Evolutionary conservation across 768 basidiomycete genomes (phyloP).

Genomic region (Mycena pura): DNA sequence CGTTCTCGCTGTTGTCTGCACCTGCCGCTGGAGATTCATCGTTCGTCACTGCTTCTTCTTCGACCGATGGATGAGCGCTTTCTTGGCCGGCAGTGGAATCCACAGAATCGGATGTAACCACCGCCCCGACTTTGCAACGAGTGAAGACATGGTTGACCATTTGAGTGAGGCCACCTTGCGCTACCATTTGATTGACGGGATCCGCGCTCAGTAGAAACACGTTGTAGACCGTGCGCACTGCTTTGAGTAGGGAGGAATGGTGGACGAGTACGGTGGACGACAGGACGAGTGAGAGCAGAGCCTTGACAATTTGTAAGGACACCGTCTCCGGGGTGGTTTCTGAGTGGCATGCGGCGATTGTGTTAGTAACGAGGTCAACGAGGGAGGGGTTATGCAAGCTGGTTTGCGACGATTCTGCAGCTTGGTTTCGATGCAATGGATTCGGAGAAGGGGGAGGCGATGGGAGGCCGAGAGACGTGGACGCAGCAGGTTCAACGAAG

Average conservation of each 20-base stretch:
- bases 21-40: constrained; percentile 14
- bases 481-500: constrained; percentile 74
- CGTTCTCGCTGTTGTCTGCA: not conserved
- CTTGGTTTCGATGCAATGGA: constrained; percentile 45
- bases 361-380: constrained; percentile 93
- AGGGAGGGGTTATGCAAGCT: constrained; percentile 71
- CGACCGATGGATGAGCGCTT: constrained; percentile 11
- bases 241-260: constrained; percentile 94
- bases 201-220: constrained; percentile 92
- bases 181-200: constrained; percentile 95
- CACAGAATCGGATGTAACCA: constrained; percentile 28
- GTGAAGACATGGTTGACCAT: constrained; percentile 98
- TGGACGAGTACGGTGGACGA: constrained; percentile 90
- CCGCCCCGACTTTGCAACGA: constrained; percentile 62
- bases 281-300: constrained; percentile 86
- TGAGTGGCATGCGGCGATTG: constrained; percentile 90
- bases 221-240: constrained; percentile 97
- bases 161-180: constrained; percentile 96
- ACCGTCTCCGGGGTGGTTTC: constrained; percentile 90
- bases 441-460: constrained; percentile 85
- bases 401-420: constrained; percentile 53
- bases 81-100: constrained; percentile 26
- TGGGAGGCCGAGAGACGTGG: constrained; percentile 49
- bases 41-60: not conserved
- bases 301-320: constrained; percentile 96